phyloP scores from a whole-genome alignment of 2,329 filamentous ascomycete species.

The Fusarium sulawesiense region DNA sequence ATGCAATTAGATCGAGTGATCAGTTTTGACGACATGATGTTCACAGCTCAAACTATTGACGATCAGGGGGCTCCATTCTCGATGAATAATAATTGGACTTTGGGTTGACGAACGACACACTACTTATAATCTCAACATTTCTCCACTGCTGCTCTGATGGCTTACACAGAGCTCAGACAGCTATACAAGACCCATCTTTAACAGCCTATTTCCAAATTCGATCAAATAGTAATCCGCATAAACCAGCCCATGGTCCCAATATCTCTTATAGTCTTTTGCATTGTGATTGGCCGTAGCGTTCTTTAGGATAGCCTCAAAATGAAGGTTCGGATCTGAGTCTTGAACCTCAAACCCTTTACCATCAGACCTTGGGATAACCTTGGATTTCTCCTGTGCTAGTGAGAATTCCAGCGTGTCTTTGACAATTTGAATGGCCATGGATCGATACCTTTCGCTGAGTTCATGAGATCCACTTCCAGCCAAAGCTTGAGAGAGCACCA shows the following conservation, averaged over 20 bases:
- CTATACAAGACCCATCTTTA: constrained; percentile 30
- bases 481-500: constrained; percentile 52
- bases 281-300: constrained; percentile 54
- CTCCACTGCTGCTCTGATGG: background rate
- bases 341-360: background rate
- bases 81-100: constrained; percentile 14
- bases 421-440: constrained; percentile 47
- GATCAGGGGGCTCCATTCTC: constrained; percentile 16
- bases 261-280: constrained; percentile 46
- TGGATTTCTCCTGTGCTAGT: constrained; percentile 29
- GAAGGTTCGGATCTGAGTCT: background rate
- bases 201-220: constrained; percentile 39
- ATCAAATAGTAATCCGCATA: constrained; percentile 63
- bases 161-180: background rate
- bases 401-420: constrained; percentile 49
- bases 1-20: constrained; percentile 51
- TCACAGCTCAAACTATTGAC: constrained; percentile 38
- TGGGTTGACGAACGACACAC: background rate
- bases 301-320: constrained; percentile 49
- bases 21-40: constrained; percentile 52
- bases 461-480: constrained; percentile 16
- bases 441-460: constrained; percentile 42
- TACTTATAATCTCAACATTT: background rate
- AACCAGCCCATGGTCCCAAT: constrained; percentile 57
- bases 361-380: background rate